Percentiles rank a stretch among this genome's conserved stretches.
phyloP scores from a whole-genome alignment of 129 eudicot genomes.

The Helichrysum umbraculigerum region DNA sequence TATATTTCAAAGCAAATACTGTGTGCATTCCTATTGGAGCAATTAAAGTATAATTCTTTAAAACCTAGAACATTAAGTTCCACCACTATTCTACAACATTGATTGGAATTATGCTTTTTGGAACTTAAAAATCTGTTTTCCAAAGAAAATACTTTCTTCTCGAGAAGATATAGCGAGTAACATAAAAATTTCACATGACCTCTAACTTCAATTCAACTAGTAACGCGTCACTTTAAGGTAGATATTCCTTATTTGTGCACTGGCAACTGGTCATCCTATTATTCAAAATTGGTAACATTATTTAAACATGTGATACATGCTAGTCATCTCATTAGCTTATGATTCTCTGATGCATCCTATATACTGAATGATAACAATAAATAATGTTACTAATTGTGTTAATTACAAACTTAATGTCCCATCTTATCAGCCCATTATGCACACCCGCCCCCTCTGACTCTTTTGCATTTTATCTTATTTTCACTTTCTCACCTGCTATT shows the following conservation, averaged over 20 bases:
- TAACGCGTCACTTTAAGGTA: not conserved
- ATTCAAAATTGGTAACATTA: not conserved
- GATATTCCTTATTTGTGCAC: not conserved
- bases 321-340: too few species aligned
- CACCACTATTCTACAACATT: not conserved
- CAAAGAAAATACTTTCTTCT: not conserved
- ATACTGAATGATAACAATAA: too few species aligned
- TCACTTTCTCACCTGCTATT: too few species aligned
- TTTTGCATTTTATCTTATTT: too few species aligned
- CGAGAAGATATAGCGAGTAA: not conserved
- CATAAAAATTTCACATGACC: not conserved
- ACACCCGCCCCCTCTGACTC: too few species aligned
- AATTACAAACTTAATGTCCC: too few species aligned
- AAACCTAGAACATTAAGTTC: not conserved
- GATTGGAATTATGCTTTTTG: not conserved
- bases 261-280: not conserved
- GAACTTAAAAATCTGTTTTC: not conserved
- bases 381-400: too few species aligned
- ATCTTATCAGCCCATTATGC: too few species aligned
- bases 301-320: not conserved
- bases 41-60: not conserved
- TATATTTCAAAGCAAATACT: too few species aligned
- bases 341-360: too few species aligned
- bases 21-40: too few species aligned
- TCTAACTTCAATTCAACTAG: constrained; percentile 6